Evolutionary conservation across 495 filamentous ascomycete species (phyloP).

Genomic region (Trichoderma erinaceum): DNA sequence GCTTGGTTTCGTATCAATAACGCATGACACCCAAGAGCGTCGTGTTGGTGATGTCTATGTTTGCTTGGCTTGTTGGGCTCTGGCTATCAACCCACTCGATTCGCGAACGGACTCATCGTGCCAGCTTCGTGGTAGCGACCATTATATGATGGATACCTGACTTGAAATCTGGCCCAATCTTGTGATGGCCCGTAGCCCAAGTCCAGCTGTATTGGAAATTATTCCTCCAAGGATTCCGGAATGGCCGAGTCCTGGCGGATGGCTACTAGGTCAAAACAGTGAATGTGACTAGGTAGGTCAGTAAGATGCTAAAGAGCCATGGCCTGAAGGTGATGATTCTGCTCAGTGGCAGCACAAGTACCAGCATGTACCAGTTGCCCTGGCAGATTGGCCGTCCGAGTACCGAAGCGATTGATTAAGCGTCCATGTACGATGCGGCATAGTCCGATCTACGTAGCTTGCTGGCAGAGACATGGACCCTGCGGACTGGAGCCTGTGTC

Average conservation of each 20-base stretch:
- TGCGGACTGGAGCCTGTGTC: background rate
- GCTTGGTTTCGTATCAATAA: too few relatives aligned
- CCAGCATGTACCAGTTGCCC: slow-evolving; percentile 2
- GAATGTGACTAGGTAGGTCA: background rate
- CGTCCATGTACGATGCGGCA: slow-evolving; percentile 7
- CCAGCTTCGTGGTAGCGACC: background rate
- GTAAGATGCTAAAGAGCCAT: too few relatives aligned
- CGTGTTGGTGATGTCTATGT: background rate
- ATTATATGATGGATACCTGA: background rate
- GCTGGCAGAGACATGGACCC: background rate
- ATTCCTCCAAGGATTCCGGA: background rate
- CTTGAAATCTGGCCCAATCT: background rate
- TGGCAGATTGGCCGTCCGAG: background rate
- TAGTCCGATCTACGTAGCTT: background rate
- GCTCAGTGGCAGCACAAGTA: background rate
- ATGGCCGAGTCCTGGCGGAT: background rate
- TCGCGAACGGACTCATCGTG: background rate
- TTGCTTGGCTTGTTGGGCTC: background rate
- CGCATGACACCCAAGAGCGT: background rate
- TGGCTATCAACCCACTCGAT: background rate
- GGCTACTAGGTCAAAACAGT: background rate
- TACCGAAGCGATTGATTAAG: slow-evolving; percentile 7
- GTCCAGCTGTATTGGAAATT: too few relatives aligned
- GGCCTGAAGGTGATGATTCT: background rate
- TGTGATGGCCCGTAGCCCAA: background rate